A percentile compares a stretch with the other conserved stretches of the same genome.
Evolutionary conservation across 2,329 filamentous ascomycete species (phyloP).

Genomic region (Fusarium fracticaudum): DNA sequence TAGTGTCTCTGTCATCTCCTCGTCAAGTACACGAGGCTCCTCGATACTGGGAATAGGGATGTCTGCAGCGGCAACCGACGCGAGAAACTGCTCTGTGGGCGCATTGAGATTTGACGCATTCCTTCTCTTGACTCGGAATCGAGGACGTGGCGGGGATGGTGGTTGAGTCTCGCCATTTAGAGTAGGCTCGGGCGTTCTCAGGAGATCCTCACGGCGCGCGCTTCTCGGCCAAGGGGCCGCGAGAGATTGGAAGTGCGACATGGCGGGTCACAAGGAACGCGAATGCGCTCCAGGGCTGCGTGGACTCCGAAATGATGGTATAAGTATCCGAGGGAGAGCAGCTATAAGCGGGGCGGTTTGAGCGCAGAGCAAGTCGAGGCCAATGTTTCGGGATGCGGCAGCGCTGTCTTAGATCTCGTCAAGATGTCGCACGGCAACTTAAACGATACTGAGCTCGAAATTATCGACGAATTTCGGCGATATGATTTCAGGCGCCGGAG

Average conservation of each 20-base stretch:
- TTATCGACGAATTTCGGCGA: slow-evolving; percentile 7
- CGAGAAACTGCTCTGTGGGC: slow-evolving; percentile 73
- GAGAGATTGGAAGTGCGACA: slow-evolving; percentile 59
- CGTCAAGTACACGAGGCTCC: slow-evolving; percentile 58
- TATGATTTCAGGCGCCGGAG: slow-evolving; percentile 2
- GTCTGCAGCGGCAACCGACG: slow-evolving; percentile 72
- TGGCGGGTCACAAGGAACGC: slow-evolving; percentile 44
- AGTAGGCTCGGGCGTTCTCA: slow-evolving; percentile 64
- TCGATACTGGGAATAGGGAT: slow-evolving; percentile 73
- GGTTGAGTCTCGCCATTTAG: slow-evolving; percentile 49
- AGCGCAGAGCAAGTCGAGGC: slow-evolving; percentile 25
- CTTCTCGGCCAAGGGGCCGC: slow-evolving; percentile 57
- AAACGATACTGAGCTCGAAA: slow-evolving; percentile 2
- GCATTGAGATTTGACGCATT: slow-evolving; percentile 62
- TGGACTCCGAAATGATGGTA: slow-evolving; percentile 4
- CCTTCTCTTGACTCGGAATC: slow-evolving; percentile 65
- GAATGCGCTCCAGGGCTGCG: slow-evolving; percentile 22
- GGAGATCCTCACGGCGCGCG: slow-evolving; percentile 52
- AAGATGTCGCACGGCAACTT: slow-evolving; percentile 15
- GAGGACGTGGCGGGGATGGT: slow-evolving; percentile 62
- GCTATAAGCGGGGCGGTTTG: slow-evolving; percentile 4
- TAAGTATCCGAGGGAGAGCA: slow-evolving; percentile 25
- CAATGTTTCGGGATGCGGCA: slow-evolving; percentile 40
- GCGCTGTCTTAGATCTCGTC: slow-evolving; percentile 36
- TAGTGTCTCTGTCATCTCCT: slow-evolving; percentile 54